A percentile compares a stretch with the other conserved stretches of the same genome.
These are phyloP conservation scores for Cryptococcus amylolentus DNA, from an alignment of 1,284 basidiomycete species.

Conservation along the genomic window DNA sequence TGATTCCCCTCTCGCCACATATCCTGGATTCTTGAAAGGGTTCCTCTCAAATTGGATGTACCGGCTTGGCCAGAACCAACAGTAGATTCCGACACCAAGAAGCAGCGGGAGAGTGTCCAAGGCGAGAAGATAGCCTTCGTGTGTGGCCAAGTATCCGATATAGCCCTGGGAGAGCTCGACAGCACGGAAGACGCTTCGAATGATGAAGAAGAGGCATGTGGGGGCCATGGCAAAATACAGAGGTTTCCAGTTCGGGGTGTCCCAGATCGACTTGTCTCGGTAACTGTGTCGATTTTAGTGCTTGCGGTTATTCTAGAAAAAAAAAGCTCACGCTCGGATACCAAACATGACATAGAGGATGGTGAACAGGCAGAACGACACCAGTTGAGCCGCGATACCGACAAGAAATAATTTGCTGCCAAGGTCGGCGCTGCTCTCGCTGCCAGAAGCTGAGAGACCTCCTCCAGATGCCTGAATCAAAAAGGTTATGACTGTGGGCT, in stretches of 20 bases:
- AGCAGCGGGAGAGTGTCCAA: conserved; percentile 60
- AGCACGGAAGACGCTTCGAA: conserved; percentile 64
- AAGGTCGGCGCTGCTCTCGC: conserved; percentile 20
- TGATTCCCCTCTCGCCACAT: neutral
- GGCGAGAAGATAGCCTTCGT: conserved; percentile 62
- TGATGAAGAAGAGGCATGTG: conserved; percentile 63
- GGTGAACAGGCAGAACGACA: conserved; percentile 62
- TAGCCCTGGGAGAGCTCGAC: conserved; percentile 62
- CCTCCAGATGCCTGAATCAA: conserved; percentile 58
- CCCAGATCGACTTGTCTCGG: conserved; percentile 1
- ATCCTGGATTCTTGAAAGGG: neutral
- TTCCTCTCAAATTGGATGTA: conserved; percentile 14
- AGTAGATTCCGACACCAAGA: conserved; percentile 54
- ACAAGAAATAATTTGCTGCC: conserved; percentile 61
- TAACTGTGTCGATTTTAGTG: neutral
- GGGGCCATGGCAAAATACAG: conserved; percentile 57
- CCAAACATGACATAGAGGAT: conserved; percentile 59
- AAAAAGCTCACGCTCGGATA: conserved; percentile 52
- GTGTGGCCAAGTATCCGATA: conserved; percentile 58
- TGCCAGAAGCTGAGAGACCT: conserved; percentile 38
- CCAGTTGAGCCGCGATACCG: conserved; percentile 61
- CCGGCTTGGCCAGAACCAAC: conserved; percentile 36
- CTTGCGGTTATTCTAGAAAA: no score
- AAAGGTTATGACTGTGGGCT: conserved; percentile 61
- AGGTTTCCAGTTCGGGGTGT: conserved; percentile 57